Base-by-base conservation (phyloP, 768 basidiomycete species). In the Auricularia heimuer region DNA sequence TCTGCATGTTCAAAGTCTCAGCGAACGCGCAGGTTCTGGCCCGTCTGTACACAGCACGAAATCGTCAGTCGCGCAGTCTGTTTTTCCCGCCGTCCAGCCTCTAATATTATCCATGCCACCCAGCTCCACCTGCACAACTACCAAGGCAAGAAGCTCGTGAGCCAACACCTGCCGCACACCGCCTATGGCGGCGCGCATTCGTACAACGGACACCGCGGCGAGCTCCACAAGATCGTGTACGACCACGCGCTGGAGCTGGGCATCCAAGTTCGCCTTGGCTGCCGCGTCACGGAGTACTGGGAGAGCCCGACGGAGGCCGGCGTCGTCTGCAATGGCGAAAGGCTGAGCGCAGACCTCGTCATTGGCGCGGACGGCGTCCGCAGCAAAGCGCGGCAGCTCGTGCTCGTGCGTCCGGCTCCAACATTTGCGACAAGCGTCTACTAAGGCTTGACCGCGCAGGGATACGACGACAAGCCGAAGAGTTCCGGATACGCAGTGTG, bases 121-220 rank as follows among this genome's bases (percentile, higher is more conserved):
- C 61, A 54, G 24, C 62, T 71, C 60, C 62, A 64, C 47, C 62
- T 67, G 54, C 64, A 69, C 65, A 71, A 71, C 67, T 70, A 64
- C 66, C 56, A 68, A 58, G 68, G 73, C 42, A 66, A 70, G 24
- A 62, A 67, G 51, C 62, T 72, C 60, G 61, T 63, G 14, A 67
- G 66, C 58, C 71, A 74, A 63, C 66, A 60, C 44, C 63, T 67
- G 67, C 62, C 65, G 60, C 63, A 44, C 36, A 65, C 61, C 39
- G 63, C 54, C 37, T 69, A 62, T 61, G 69, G 65, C 54, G 39
- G 39, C 12, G 67, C 68, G 62, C 68, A 68, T 67, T 64, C 65
- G 36, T 71, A 73, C 66, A 69, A 72, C 64, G 73, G 70, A n/a
- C 69, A 72, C 67, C 73, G 70, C 54, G 71, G 65, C 56, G 71